Base-by-base conservation (phyloP, 2,329 filamentous ascomycete species). In the Neonectria hederae region DNA sequence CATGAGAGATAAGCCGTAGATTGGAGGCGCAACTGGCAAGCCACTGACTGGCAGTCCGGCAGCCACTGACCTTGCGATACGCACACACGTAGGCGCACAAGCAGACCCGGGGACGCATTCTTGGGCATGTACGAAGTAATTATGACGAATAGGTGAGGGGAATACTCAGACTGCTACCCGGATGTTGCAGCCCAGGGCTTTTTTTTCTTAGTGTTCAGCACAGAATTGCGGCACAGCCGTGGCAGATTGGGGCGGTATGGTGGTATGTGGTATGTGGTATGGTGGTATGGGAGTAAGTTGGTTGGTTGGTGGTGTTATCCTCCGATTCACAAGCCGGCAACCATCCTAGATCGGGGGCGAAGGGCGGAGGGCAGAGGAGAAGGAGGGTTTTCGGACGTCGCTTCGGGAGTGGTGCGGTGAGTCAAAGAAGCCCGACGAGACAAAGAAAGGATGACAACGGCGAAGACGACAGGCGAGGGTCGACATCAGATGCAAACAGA, bases 311-410 rank as follows among this genome's bases (percentile, higher is more conserved):
- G 54, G 54, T 58, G 62, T 24, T 63, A 63, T 65, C n/a, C 53
- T 48, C 46, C 59, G 59, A 57, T 57, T 67, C 58, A 66, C 61
- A 43, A 54, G 54, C 65, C 54, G 51, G 58, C 46, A 58, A 60
- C 49, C 38, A 58, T 42, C 38, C 64, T 28, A n/a, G n/a, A n/a
- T n/a, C n/a, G n/a, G n/a, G n/a, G n/a, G n/a, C n/a, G n/a, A 26
- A 26, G 24, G 24, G 7, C 24, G 24, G 7, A 26, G 24, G 24
- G 24, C 7, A n/a, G n/a, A n/a, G 28, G 28, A 28, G 5, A 9
- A 26, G 24, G 24, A 28, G 28, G 28, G 28, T 32, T 32, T 32
- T 32, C 30, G 30, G 30, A 32, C 30, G 10, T 32, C 30, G 30
- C 30, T 32, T 32, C 30, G 30, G 17, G 14, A 32, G 30, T 11